Conservation (phyloP, 805 yeast genomes). For the Cyberlindnera mrakii region DNA sequence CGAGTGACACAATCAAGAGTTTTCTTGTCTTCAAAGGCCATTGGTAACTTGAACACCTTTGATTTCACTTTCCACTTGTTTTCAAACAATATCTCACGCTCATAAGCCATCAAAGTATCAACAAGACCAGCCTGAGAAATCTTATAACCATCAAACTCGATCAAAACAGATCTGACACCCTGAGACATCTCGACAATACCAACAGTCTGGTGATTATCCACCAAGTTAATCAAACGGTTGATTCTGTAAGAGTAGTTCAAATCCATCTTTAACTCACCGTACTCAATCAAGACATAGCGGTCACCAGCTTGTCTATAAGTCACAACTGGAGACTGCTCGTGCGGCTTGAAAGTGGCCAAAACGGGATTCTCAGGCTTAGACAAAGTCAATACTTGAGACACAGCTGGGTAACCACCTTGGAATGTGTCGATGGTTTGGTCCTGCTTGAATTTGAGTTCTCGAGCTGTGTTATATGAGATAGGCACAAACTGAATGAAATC, state of each 20-base stretch:
- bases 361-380: slow-evolving; percentile 64
- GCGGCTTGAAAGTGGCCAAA: slow-evolving; percentile 43
- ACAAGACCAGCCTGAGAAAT: slow-evolving; percentile 60
- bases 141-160: slow-evolving; percentile 67
- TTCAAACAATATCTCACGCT: slow-evolving; percentile 64
- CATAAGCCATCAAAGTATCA: slow-evolving; percentile 63
- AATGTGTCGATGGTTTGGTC: slow-evolving; percentile 45
- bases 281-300: slow-evolving; percentile 84
- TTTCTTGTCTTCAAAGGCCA: slow-evolving; percentile 93
- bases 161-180: slow-evolving; percentile 91
- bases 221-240: slow-evolving; percentile 72
- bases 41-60: slow-evolving; percentile 77
- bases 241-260: slow-evolving; percentile 81
- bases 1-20: slow-evolving; percentile 87
- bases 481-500: slow-evolving; percentile 80
- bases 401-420: slow-evolving; percentile 32
- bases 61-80: slow-evolving; percentile 85
- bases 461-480: slow-evolving; percentile 61
- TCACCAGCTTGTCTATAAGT: slow-evolving; percentile 97
- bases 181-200: slow-evolving; percentile 96
- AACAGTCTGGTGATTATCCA: slow-evolving; percentile 51
- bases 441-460: slow-evolving; percentile 53
- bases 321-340: slow-evolving; percentile 55
- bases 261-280: slow-evolving; percentile 85
- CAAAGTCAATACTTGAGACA: slow-evolving; percentile 26